phyloP scores from a whole-genome alignment of 106 monocot genomes.

The Dendrobium catenatum region DNA sequence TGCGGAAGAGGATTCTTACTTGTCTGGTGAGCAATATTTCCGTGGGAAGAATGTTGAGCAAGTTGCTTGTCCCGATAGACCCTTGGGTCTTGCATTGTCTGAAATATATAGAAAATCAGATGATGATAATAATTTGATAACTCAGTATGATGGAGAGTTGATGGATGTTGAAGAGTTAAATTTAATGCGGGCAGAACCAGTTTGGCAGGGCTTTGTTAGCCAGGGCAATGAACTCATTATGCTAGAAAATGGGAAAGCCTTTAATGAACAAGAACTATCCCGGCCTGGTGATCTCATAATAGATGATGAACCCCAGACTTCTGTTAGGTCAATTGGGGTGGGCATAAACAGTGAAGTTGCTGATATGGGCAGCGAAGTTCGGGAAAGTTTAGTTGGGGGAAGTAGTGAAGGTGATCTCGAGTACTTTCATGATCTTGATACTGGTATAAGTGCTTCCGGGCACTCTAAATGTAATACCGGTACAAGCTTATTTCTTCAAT shows the following conservation, averaged over 20 bases:
- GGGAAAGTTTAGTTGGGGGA: slow-evolving; percentile 77
- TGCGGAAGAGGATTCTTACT: slow-evolving; percentile 86
- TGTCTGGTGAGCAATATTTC: slow-evolving; percentile 79
- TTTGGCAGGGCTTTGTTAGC: slow-evolving; percentile 93
- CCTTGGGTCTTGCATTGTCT: slow-evolving; percentile 23
- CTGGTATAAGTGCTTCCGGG: slow-evolving; percentile 28
- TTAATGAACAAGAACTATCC: slow-evolving; percentile 32
- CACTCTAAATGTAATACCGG: slow-evolving; percentile 32
- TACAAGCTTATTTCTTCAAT: slow-evolving; percentile 18
- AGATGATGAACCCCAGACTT: slow-evolving; percentile 84
- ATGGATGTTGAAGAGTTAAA: slow-evolving; percentile 81
- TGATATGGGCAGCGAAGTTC: slow-evolving; percentile 86
- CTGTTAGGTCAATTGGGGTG: slow-evolving; percentile 94
- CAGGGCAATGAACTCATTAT: slow-evolving; percentile 56
- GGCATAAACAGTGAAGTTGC: slow-evolving; percentile 92
- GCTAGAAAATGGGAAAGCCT: slow-evolving; percentile 53
- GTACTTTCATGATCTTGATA: slow-evolving; percentile 59
- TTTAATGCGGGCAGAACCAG: slow-evolving; percentile 76
- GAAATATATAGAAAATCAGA: slow-evolving; percentile 31
- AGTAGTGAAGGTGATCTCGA: slow-evolving; percentile 84
- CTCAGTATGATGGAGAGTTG: slow-evolving; percentile 78
- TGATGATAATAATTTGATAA: slow-evolving; percentile 68
- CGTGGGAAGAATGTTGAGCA: slow-evolving; percentile 42
- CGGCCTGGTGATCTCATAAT: slow-evolving; percentile 48
- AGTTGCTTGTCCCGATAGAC: slow-evolving; percentile 31